Evolutionary conservation across 805 yeast genomes (phyloP).

Genomic region (Zygotorulaspora florentina): DNA sequence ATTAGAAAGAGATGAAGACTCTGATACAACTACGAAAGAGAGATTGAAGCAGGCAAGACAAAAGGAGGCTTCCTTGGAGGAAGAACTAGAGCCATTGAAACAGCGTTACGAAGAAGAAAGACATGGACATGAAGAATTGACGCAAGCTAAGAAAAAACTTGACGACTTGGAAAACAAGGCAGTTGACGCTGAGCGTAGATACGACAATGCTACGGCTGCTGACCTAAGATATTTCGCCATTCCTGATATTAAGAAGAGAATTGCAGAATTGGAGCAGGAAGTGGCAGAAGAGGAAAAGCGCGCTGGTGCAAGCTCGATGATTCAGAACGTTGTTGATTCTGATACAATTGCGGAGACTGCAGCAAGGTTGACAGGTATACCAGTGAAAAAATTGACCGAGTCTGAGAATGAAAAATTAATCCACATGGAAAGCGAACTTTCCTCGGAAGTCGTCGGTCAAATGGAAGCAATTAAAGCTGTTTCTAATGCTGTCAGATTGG

Average conservation of each 20-base stretch:
- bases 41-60: conserved; percentile 75
- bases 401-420: conserved; percentile 92
- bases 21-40: conserved; percentile 77
- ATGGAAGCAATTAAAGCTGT: conserved; percentile 94
- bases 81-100: conserved; percentile 76
- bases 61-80: conserved; percentile 78
- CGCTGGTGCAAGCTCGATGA: conserved; percentile 57
- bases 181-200: conserved; percentile 93
- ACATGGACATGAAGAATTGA: conserved; percentile 85
- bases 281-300: conserved; percentile 73
- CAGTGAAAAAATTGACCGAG: conserved; percentile 89
- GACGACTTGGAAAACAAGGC: conserved; percentile 94
- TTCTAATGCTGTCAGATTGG: conserved; percentile 86
- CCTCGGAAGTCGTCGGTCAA: conserved; percentile 89
- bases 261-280: conserved; percentile 66
- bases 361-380: conserved; percentile 94
- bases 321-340: conserved; percentile 85
- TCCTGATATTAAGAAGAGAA: conserved; percentile 80
- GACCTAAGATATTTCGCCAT: conserved; percentile 96
- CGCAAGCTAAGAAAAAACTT: conserved; percentile 80
- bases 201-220: conserved; percentile 90
- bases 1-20: conserved; percentile 88
- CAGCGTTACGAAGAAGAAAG: conserved; percentile 84
- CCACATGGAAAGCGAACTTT: conserved; percentile 85
- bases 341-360: conserved; percentile 96